Base-by-base conservation (phyloP, 2,329 filamentous ascomycete genomes). In the Blastomyces parvus region DNA sequence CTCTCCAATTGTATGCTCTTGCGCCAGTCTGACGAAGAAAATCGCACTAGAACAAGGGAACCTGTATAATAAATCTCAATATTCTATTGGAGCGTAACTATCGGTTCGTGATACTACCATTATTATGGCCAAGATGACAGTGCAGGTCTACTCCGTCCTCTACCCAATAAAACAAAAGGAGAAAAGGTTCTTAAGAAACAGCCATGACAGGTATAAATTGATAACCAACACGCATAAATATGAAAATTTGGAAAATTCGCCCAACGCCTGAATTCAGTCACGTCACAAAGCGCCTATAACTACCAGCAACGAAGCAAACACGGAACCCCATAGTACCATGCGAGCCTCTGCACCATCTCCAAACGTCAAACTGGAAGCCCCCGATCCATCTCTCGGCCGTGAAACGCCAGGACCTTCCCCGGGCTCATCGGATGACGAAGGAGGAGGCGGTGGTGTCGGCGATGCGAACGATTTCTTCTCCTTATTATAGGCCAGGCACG, bases 401-500 rank as follows among this genome's bases (percentile, higher is more conserved):
- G 33, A 3, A 38, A 30, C 13, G 53, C 30, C 30, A 56, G 30
- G 17, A 17, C 48, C 25, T 1, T 3, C 5, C 48, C 56, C 56
- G n/a, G 17, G n/a, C 25, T 7, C 56, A 25, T 5, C 25, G 11
- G 58, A 33, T 22, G 3, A 6, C 9, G 42, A 2, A 30, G 57
- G 40, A 36, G 40, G 56, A 59, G 56, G 36, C 8, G 56, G 58
- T 7, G 58, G 58, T 17, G 58, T 59, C 27, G 42, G 40, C 42
- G 40, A 46, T 19, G 27, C 42, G 40, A 65, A 67, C 56, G 62
- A 57, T 38, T 57, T 59, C 38, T 62, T 60, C 30, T 66, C 63
- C 14, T 61, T 9, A 63, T 70, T 62, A 62, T 66, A 69, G 4
- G 60, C 61, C n/a, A 70, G 46, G 57, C 69, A 70, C 5, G 60